These are phyloP conservation scores for Sporobolomyces pararoseus DNA, from an alignment of 768 basidiomycete species.

Conservation along the genomic window DNA sequence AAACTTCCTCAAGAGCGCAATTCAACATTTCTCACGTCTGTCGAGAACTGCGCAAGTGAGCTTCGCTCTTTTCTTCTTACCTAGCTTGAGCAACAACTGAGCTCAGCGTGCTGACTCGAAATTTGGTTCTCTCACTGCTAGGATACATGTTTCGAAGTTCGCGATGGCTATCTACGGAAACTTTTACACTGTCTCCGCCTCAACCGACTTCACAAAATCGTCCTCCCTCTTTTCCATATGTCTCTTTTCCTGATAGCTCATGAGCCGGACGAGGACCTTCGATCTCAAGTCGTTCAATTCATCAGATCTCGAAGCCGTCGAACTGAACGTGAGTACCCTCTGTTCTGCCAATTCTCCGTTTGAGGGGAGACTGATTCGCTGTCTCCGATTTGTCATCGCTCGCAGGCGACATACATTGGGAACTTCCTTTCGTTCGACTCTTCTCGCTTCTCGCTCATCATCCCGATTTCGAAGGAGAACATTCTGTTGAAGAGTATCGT, in stretches of 20 bases:
- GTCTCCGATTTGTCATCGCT: background rate
- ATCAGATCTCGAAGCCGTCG: background rate
- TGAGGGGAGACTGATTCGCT: background rate
- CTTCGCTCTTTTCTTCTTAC: conserved; percentile 3
- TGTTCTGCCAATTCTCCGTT: background rate
- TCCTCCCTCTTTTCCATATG: conserved; percentile 70
- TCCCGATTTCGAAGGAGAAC: conserved; percentile 68
- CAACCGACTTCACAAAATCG: conserved; percentile 53
- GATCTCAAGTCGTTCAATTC: conserved; percentile 13
- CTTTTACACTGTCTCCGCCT: conserved; percentile 62
- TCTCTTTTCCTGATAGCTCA: conserved; percentile 83
- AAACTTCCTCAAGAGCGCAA: conserved; percentile 59
- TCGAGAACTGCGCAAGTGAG: conserved; percentile 73
- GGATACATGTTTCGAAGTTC: conserved; percentile 86
- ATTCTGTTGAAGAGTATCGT: conserved; percentile 63
- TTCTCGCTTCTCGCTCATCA: conserved; percentile 88
- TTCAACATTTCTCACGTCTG: conserved; percentile 63
- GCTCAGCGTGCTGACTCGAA: background rate
- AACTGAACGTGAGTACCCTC: conserved; percentile 6
- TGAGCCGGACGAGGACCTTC: conserved; percentile 74
- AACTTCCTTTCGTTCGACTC: conserved; percentile 77
- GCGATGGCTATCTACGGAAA: conserved; percentile 71
- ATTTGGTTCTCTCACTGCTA: conserved; percentile 46
- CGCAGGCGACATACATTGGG: conserved; percentile 60
- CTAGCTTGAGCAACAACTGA: too few relatives aligned